A percentile compares a stretch with the other conserved stretches of the same genome.
Evolutionary conservation across 192 early-diverging fungal genomes (phyloP).

Genomic region (Rhizophagus sp.): DNA sequence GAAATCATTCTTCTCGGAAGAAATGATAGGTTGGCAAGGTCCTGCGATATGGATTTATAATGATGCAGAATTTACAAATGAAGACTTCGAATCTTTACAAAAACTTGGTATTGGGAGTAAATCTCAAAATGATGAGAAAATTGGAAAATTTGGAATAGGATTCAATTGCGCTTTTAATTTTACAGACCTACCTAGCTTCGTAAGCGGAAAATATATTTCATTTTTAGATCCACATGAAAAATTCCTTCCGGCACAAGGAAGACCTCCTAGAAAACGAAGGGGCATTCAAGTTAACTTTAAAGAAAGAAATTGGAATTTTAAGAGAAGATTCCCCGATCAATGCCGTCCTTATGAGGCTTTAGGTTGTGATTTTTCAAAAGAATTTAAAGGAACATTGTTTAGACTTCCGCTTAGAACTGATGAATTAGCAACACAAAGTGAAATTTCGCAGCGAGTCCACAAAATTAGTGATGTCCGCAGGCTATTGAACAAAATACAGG

Average conservation of each 20-base stretch:
- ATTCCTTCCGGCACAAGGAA: constrained; percentile 7
- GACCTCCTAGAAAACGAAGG: not conserved
- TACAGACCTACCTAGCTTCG: constrained; percentile 28
- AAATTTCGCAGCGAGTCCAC: not conserved
- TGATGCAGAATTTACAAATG: constrained; percentile 26
- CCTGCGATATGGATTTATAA: constrained; percentile 35
- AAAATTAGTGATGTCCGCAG: not conserved
- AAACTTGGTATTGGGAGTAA: constrained; percentile 30
- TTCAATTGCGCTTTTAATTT: constrained; percentile 26
- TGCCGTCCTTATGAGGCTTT: not conserved
- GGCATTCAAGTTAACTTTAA: not conserved
- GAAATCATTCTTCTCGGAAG: not conserved
- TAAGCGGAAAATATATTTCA: constrained; percentile 18
- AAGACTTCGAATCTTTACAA: constrained; percentile 8
- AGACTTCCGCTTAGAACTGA: not conserved
- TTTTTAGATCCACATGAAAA: constrained; percentile 33
- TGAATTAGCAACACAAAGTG: not conserved
- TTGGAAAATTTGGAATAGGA: constrained; percentile 10
- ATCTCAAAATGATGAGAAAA: not conserved
- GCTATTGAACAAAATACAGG: not conserved
- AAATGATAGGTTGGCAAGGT: constrained; percentile 32
- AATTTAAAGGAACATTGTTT: not conserved
- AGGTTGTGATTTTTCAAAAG: not conserved
- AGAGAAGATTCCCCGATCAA: not conserved
- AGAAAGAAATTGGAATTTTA: constrained; percentile 6